Base-by-base conservation (phyloP, 2,329 filamentous ascomycete species). In the Falciphora oryzae region DNA sequence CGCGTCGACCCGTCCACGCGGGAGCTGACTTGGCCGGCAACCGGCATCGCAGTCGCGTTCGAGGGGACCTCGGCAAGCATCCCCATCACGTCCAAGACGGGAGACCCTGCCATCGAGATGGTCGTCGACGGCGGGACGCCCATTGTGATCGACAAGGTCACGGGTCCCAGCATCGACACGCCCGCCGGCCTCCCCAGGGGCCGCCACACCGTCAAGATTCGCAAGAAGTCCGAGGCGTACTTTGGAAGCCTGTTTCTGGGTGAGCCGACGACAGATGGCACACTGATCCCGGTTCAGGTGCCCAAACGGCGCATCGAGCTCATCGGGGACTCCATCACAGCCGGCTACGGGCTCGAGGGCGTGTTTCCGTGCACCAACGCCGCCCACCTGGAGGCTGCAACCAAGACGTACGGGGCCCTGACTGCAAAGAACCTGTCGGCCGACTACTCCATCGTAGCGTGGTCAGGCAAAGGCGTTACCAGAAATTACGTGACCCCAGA, bases 291-390 rank as follows among this genome's bases (percentile, higher is more conserved):
- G 8, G 58, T 59, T 25, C 61, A 66, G 10, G 66, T 65, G 1
- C 71, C 72, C 3, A 69, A 68, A 13, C 76, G 75, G 29, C 75
- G 75, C 65, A 79, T 80, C 57, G 77, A 80, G 66, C 69, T 79
- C 59, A 77, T 80, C 32, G 78, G 78, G 11, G 78, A 80, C 69
- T 80, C 77, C 29, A 80, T 80, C 67, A 76, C 72, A 2, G 78
- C 79, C 4, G 78, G 77, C 4, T 80, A 80, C 65, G 78, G 78
- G 2, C 73, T 79, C 18, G 77, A 78, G 64, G 78, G 76, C 57
- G 69, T 70, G 6, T 67, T 73, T 25, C 78, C 78, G 13, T 80
- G 78, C 67, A 70, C 70, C 3, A 76, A 80, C 70, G 73, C 71
- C 2, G 77, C 78, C 3, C 70, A 70, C 6, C 65, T 79, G 2